Base-by-base conservation (phyloP, 225 moss, liverwort and hornwort species). In the Pleurozium schreberi region DNA sequence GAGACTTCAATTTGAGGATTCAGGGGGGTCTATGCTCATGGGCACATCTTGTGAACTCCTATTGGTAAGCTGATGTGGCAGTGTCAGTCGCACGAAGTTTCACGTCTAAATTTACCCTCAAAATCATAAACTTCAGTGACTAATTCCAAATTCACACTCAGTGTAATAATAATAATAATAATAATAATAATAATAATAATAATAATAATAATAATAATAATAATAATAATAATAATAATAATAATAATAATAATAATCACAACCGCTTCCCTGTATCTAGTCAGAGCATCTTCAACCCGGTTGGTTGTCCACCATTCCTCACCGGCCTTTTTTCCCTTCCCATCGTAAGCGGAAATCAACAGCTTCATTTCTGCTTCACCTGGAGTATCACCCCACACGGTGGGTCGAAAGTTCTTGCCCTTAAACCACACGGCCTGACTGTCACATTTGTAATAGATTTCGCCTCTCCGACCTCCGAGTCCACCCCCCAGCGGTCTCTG, bases 281-380 rank as follows among this genome's bases (percentile, higher is more conserved):
- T 89, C 59, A 99, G 88, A 43, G 97, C 96, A 45, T 89, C 88
- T 77, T 97, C 95, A 26, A 99, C 95, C 13, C 91, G 87, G 17
- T 74, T 89, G 27, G 96, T 96, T 22, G 96, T 96, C 90, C 94
- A 96, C 97, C 95, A 97, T 55, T 99, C 96, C 69, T 99, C 97
- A 28, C 99, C 97, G 16, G 90, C 92, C 81, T 93, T 97, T 88
- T 94, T 96, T 38, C 95, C 97, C 88, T 99, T 99, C 21, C 91
- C 87, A 92, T 99, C 97, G 65, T 90, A 83, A 27, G 99, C 99
- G 70, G 95, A 87, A 78, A 93, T 87, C 87, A 99, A 84, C 10
- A 83, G 87, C 87, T 93, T 95, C 91, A 97, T 97, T 88, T 99
- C 97, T 53, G 92, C 96, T 86, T 99, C 99, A 27, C 99, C 99